Base-by-base conservation (phyloP, 2,329 filamentous ascomycete species). In the Pseudocercospora cruenta region DNA sequence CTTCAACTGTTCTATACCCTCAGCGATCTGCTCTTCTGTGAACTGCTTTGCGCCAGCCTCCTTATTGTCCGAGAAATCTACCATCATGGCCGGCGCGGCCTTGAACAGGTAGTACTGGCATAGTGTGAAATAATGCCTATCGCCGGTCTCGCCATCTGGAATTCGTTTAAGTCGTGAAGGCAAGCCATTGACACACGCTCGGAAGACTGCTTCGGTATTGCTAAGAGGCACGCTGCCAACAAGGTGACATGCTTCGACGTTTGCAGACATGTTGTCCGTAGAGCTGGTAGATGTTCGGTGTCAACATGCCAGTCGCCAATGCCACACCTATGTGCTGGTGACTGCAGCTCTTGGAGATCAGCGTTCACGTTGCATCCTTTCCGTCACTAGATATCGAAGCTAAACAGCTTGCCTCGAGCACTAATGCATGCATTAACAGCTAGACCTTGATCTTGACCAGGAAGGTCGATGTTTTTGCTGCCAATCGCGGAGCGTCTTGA, bases 91-190 rank as follows among this genome's bases (percentile, higher is more conserved):
- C 10, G 64, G 64, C 14, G 58, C 58, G 21, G 22, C 47, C 31
- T 66, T 66, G 47, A 66, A 63, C 10, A 66, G 36, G 33, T 55
- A 55, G 39, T 62, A 63, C 49, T 79, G 80, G 70, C 72, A 81
- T 33, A 59, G 39, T n/a, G 77, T 73, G 60, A 76, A 80, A 55
- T 70, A 73, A n/a, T 72, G 45, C 26, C 80, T 73, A 43, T 72
- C 51, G n/a, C 73, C 78, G 8, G 78, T 77, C 67, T 82, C 80
- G 47, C 80, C 80, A 67, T 82, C 81, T 4, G 80, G 80, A 1
- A 82, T 73, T 19, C 75, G 74, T 22, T 69, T 71, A 10, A 82
- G 70, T 22, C 77, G 78, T 21, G 69, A 63, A 3, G 77, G 74
- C 1, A 81, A 72, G 8, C 69, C 68, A 6, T 67, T 60, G 19